Percentiles rank a stretch among this genome's conserved stretches.
Conservation (phyloP, 2,329 filamentous ascomycete genomes). For the Colletotrichum gloeosporioides region DNA sequence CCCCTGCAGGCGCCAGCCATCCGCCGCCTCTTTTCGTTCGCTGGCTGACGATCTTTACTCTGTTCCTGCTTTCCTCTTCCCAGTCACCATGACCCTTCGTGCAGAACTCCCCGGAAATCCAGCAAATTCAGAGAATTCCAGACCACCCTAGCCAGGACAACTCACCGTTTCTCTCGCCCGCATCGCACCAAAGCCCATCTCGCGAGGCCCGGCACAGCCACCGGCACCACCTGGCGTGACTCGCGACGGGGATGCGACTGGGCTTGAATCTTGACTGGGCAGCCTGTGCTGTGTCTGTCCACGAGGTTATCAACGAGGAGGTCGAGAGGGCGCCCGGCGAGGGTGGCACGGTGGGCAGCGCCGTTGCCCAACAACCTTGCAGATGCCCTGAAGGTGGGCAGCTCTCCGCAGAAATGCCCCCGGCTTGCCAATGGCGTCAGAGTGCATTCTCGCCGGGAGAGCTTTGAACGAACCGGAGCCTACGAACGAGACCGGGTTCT, state of each 20-base stretch:
- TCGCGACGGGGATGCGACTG: constrained; percentile 10
- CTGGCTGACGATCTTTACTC: constrained; percentile 19
- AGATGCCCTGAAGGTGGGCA: not conserved
- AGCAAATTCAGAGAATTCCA: not conserved
- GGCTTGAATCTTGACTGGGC: not conserved
- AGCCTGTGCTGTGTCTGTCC: not conserved
- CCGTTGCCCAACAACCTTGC: not conserved
- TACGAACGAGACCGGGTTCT: constrained; percentile 14
- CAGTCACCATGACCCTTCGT: constrained; percentile 20
- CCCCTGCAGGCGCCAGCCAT: constrained; percentile 21
- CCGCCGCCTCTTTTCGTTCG: constrained; percentile 2
- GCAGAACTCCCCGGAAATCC: constrained; percentile 3
- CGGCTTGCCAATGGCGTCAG: constrained; percentile 24
- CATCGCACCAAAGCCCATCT: not conserved
- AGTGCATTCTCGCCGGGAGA: constrained; percentile 17
- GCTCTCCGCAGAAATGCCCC: constrained; percentile 8
- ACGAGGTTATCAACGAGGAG: not conserved
- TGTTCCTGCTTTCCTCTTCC: constrained; percentile 19
- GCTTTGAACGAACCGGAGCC: constrained; percentile 10
- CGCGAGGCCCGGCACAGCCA: constrained; percentile 10
- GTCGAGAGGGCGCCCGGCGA: not conserved
- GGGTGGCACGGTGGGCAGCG: not conserved
- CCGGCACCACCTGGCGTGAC: constrained; percentile 15
- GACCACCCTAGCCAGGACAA: not conserved
- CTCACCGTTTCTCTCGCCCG: constrained; percentile 5